Percentiles rank a stretch among this genome's conserved stretches.
These are phyloP conservation scores for Aspergillus fischeri DNA, from an alignment of 2,329 filamentous ascomycete species.

Conservation along the genomic window DNA sequence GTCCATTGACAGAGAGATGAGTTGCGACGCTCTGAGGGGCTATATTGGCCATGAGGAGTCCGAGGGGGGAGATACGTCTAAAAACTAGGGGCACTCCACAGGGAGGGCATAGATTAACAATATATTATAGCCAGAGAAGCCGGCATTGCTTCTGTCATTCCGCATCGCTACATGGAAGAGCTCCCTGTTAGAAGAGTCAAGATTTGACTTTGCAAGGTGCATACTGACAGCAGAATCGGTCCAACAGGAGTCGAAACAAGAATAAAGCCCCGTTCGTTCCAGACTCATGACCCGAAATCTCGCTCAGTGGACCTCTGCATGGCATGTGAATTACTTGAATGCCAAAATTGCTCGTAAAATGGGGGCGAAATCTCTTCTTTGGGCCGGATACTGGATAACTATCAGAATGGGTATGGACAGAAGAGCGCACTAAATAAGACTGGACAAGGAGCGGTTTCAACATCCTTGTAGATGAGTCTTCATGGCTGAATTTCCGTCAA, in stretches of 20 bases:
- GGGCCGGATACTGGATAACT: neutral
- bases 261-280: neutral
- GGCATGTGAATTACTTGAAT: neutral
- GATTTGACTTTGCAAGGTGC: neutral
- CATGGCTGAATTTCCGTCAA: neutral
- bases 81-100: neutral
- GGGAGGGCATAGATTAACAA: neutral
- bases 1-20: slow-evolving; percentile 9
- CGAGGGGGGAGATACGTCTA: neutral
- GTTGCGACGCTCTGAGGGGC: slow-evolving; percentile 8
- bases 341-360: neutral
- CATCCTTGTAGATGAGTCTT: neutral
- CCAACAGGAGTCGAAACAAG: neutral
- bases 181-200: neutral
- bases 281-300: neutral
- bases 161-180: neutral
- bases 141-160: neutral
- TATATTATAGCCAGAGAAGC: neutral
- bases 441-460: neutral
- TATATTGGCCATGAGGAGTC: neutral
- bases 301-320: neutral
- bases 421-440: neutral
- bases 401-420: neutral
- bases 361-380: neutral
- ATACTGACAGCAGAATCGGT: neutral